A percentile compares a stretch with the other conserved stretches of the same genome.
Conservation (phyloP, 768 basidiomycete species). For the Lyophyllum atratum region DNA sequence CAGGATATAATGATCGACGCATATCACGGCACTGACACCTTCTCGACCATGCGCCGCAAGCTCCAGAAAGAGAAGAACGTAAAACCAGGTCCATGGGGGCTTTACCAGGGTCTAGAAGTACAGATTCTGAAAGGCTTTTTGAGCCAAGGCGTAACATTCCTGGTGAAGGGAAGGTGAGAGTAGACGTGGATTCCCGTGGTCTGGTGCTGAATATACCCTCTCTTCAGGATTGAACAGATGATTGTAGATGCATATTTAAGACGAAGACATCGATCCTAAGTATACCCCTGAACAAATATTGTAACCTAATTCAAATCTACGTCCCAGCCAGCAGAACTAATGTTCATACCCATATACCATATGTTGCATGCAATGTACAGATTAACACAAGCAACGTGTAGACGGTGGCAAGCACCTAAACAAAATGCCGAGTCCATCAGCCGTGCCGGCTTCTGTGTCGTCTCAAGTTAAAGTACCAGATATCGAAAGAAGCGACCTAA, state of each 20-base stretch:
- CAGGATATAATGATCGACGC: constrained; percentile 34
- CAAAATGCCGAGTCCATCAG: too few species aligned
- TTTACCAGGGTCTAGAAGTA: constrained; percentile 56
- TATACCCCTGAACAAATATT: neutral
- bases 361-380: too few species aligned
- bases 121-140: constrained; percentile 49
- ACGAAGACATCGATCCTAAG: neutral
- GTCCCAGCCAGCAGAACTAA: too few species aligned
- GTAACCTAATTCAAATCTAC: too few species aligned
- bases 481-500: too few species aligned
- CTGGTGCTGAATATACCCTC: neutral
- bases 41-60: constrained; percentile 5
- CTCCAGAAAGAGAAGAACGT: constrained; percentile 10
- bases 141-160: constrained; percentile 57
- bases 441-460: too few species aligned
- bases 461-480: too few species aligned
- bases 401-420: too few species aligned
- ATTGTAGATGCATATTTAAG: constrained; percentile 21
- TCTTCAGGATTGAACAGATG: constrained; percentile 23
- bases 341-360: too few species aligned
- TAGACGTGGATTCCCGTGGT: neutral
- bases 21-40: constrained; percentile 25
- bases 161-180: constrained; percentile 46
- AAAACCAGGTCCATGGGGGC: constrained; percentile 32
- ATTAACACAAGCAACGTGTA: too few species aligned